These are phyloP conservation scores for Lyophyllum semitale DNA, from an alignment of 768 basidiomycete species.

Conservation along the genomic window DNA sequence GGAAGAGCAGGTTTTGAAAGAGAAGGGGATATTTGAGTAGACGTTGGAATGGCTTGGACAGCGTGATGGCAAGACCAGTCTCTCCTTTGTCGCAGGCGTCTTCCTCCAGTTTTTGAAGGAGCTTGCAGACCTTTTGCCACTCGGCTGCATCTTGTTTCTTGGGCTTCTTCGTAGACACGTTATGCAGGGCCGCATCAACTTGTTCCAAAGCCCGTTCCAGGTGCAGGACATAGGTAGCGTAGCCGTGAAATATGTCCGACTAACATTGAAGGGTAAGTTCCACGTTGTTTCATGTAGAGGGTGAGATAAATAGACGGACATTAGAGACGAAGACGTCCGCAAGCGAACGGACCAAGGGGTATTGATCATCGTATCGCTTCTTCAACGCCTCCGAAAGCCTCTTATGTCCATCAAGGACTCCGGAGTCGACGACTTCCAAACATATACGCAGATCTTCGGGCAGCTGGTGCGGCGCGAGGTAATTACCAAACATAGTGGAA, in stretches of 20 bases:
- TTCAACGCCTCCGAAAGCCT: slow-evolving; percentile 81
- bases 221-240: slow-evolving; percentile 93
- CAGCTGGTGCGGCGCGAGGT: slow-evolving; percentile 74
- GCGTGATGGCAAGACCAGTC: slow-evolving; percentile 90
- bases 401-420: slow-evolving; percentile 88
- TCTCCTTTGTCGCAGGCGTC: slow-evolving; percentile 84
- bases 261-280: slow-evolving; percentile 31
- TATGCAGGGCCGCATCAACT: slow-evolving; percentile 77
- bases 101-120: slow-evolving; percentile 77
- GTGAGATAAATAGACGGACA: slow-evolving; percentile 50
- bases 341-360: slow-evolving; percentile 87
- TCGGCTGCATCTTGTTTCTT: slow-evolving; percentile 82
- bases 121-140: slow-evolving; percentile 76
- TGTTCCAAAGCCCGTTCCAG: slow-evolving; percentile 88
- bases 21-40: slow-evolving; percentile 95
- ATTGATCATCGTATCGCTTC: slow-evolving; percentile 94
- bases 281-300: slow-evolving; percentile 5
- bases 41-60: slow-evolving; percentile 97
- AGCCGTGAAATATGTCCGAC: slow-evolving; percentile 93
- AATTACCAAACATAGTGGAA: slow-evolving; percentile 48
- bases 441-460: slow-evolving; percentile 88
- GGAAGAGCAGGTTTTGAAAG: slow-evolving; percentile 95
- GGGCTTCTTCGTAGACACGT: slow-evolving; percentile 68
- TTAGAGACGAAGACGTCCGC: slow-evolving; percentile 96
- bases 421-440: slow-evolving; percentile 82